phyloP scores from a whole-genome alignment of 108 stramenopile species.

The Skeletonema menzelii region DNA sequence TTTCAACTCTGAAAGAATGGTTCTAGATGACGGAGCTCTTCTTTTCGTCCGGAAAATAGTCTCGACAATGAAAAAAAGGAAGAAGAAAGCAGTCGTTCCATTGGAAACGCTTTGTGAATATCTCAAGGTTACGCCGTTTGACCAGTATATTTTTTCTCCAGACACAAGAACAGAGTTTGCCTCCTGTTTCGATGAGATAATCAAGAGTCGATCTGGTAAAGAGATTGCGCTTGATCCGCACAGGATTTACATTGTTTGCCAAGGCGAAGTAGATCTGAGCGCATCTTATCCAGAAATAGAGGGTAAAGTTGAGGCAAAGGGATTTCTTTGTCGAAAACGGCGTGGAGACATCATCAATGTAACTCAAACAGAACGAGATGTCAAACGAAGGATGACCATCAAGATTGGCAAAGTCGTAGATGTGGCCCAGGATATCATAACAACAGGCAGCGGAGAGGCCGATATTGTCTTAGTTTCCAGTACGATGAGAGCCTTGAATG shows the following conservation, averaged over 20 bases:
- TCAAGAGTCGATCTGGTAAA: slow-evolving; percentile 15
- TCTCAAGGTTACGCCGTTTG: slow-evolving; percentile 48
- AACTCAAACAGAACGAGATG: slow-evolving; percentile 34
- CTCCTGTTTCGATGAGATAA: slow-evolving; percentile 20
- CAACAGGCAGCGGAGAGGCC: slow-evolving; percentile 17
- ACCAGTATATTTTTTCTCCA: slow-evolving; percentile 35
- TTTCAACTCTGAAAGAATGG: too few relatives aligned
- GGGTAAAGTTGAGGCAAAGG: slow-evolving; percentile 43
- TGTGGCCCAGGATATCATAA: slow-evolving; percentile 39
- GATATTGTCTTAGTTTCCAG: slow-evolving; percentile 28
- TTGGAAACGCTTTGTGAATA: slow-evolving; percentile 17
- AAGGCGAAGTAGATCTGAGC: slow-evolving; percentile 42
- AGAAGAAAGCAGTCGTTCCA: slow-evolving; percentile 6
- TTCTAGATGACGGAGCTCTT: too few relatives aligned
- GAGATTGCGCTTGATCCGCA: slow-evolving; percentile 21
- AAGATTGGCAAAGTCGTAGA: slow-evolving; percentile 31
- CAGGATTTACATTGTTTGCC: slow-evolving; percentile 37
- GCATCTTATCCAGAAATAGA: slow-evolving; percentile 31
- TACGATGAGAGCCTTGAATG: slow-evolving; percentile 32
- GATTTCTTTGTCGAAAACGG: slow-evolving; percentile 52
- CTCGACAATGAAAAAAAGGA: background rate
- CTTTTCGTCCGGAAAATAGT: background rate
- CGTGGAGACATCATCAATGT: slow-evolving; percentile 51
- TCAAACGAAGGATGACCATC: slow-evolving; percentile 27
- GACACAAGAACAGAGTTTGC: slow-evolving; percentile 48